Base-by-base conservation (phyloP, 352 stramenopile genomes). In the Phytophthora quininea region DNA sequence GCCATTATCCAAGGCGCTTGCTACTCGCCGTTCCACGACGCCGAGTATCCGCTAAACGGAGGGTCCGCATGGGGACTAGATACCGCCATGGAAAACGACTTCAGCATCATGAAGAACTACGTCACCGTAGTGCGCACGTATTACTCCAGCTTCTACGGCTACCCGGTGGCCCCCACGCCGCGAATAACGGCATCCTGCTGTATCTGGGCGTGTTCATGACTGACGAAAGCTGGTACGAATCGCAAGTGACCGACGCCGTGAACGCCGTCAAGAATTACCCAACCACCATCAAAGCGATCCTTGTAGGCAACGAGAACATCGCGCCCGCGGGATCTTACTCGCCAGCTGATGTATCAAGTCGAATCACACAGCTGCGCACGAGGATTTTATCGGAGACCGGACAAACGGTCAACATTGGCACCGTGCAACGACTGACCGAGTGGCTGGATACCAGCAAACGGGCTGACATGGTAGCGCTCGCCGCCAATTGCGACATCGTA, bases 121-220 rank as follows among this genome's bases (percentile, higher is more conserved):
- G 69, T 88, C 52, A 69, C 62, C 2, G 59, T 87, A 46, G 82
- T 78, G 31, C 84, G 88, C 38, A 95, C 86, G 40, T 94, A 95
- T 68, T 95, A 95, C 69, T 86, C 86, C 58, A 84, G 38, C 38
- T 91, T 79, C 70, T 90, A 80, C 60, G 82, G 81, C 29, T 75
- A 84, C 24, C 56, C 70, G 0, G 72, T 95, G 8, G 43, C 80
- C 0, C 70, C 1, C 47, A 67, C 12, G 85, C 85, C 3, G 79
- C 76, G 2, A 75, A 72, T 11, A 62, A 84, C 47, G 71, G 72
- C 9, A 51, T 95, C 27, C 74, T 77, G 40, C 77, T 95, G 33
- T 92, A 84, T 49, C 73, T 95, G 2, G 87, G 87, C 6, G 80
- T 95, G 10, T 93, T 73, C 70, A 92, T 95, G 83, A 93, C 84